Conservation (phyloP, 495 filamentous ascomycete species). For the Penicillium manginii region DNA sequence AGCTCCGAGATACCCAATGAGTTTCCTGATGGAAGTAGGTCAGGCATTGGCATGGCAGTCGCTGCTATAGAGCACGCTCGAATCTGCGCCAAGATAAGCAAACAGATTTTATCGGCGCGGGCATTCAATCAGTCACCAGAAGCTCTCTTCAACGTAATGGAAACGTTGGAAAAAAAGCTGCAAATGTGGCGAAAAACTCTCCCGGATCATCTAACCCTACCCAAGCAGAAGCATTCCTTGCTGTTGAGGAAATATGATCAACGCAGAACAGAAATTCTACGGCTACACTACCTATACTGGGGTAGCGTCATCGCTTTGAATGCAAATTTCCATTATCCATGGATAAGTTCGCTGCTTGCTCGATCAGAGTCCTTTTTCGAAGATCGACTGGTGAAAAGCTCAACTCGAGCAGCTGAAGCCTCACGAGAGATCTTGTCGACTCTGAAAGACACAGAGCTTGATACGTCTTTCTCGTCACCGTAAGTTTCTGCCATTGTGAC, state of each 20-base stretch:
- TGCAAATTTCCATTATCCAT: background rate
- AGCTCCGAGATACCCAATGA: background rate
- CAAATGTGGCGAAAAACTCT: background rate
- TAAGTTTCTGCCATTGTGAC: background rate
- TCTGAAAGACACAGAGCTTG: background rate
- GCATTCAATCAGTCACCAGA: background rate
- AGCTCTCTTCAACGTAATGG: background rate
- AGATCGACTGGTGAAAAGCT: background rate
- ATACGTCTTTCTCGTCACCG: background rate
- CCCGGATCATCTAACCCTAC: background rate
- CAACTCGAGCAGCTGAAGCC: background rate
- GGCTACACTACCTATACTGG: constrained; percentile 1
- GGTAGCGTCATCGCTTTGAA: background rate
- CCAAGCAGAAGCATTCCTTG: background rate
- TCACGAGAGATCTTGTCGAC: background rate
- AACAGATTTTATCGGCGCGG: background rate
- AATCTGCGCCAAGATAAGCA: constrained; percentile 1
- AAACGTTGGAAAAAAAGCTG: background rate
- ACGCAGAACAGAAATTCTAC: background rate
- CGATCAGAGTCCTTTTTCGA: background rate
- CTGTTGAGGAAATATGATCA: background rate
- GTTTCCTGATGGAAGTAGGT: background rate
- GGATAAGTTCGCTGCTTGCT: background rate
- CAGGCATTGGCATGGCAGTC: background rate
- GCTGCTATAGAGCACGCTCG: background rate